phyloP scores from a whole-genome alignment of 345 rosid genomes.

The Salix brachista region DNA sequence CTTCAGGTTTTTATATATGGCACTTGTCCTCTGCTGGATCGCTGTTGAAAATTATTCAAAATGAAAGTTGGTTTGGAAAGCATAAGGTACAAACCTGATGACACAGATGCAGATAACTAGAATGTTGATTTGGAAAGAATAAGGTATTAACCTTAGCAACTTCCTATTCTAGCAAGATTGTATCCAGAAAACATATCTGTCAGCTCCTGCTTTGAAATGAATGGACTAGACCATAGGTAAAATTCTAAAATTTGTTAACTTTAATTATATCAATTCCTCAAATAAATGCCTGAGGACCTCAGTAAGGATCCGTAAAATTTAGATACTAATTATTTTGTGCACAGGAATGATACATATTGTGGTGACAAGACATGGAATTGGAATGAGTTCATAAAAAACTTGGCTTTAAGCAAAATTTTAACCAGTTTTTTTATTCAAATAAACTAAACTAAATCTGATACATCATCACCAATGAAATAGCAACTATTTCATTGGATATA shows the following conservation, averaged over 20 bases:
- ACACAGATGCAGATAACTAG: too few species aligned
- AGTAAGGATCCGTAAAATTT: neutral
- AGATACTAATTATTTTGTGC: neutral
- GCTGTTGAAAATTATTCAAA: neutral
- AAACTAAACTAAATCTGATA: too few species aligned
- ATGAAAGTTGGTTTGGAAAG: neutral
- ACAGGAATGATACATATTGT: neutral
- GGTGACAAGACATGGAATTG: too few species aligned
- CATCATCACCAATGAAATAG: too few species aligned
- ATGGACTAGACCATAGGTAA: neutral
- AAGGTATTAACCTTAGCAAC: neutral
- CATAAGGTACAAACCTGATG: neutral
- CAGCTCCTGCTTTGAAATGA: neutral
- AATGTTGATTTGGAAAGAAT: neutral
- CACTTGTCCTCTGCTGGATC: neutral
- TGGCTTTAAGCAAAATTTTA: too few species aligned
- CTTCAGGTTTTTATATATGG: slow-evolving; percentile 1
- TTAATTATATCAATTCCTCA: neutral
- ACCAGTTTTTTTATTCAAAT: too few species aligned
- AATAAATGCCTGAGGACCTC: neutral
- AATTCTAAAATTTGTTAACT: neutral
- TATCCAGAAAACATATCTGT: neutral
- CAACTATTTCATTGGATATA: too few species aligned
- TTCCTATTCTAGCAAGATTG: neutral
- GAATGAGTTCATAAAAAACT: too few species aligned